Evolutionary conservation across 805 yeast species (phyloP).

Genomic region (Metahyphopichia silvanorum): DNA sequence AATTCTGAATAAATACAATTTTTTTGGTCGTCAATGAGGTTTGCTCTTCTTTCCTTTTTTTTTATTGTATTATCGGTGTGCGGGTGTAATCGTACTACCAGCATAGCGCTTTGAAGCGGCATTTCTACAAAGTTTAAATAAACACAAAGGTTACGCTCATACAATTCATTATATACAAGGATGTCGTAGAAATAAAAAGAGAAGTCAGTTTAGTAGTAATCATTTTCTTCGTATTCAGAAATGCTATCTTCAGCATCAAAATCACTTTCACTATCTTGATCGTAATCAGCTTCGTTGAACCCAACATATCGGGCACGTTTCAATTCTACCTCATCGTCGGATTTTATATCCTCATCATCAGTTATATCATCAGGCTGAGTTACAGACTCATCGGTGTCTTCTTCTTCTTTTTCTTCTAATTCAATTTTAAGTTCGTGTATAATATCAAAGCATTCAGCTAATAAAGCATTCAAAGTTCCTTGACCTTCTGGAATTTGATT

Average conservation of each 20-base stretch:
- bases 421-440: constrained; percentile 87
- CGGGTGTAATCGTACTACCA: too few relatives aligned
- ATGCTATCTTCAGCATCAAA: constrained; percentile 19
- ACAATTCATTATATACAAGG: too few relatives aligned
- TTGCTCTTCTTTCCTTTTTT: too few relatives aligned
- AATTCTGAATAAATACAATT: too few relatives aligned
- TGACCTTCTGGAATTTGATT: constrained; percentile 97
- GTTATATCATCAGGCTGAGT: constrained; percentile 22
- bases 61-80: too few relatives aligned
- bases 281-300: constrained; percentile 46
- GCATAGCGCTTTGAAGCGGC: too few relatives aligned
- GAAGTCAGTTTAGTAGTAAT: constrained; percentile 15
- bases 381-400: constrained; percentile 8
- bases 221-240: constrained; percentile 31
- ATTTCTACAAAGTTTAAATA: too few relatives aligned
- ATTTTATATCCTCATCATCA: constrained; percentile 27
- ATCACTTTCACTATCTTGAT: constrained; percentile 33
- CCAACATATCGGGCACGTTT: constrained; percentile 41
- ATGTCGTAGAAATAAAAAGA: neutral
- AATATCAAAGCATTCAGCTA: constrained; percentile 93
- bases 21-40: too few relatives aligned
- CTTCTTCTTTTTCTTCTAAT: constrained; percentile 59
- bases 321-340: constrained; percentile 44
- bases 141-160: too few relatives aligned
- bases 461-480: constrained; percentile 85